Evolutionary conservation across 2,329 filamentous ascomycete genomes (phyloP).

Genomic region (Pseudogymnoascus sp.): DNA sequence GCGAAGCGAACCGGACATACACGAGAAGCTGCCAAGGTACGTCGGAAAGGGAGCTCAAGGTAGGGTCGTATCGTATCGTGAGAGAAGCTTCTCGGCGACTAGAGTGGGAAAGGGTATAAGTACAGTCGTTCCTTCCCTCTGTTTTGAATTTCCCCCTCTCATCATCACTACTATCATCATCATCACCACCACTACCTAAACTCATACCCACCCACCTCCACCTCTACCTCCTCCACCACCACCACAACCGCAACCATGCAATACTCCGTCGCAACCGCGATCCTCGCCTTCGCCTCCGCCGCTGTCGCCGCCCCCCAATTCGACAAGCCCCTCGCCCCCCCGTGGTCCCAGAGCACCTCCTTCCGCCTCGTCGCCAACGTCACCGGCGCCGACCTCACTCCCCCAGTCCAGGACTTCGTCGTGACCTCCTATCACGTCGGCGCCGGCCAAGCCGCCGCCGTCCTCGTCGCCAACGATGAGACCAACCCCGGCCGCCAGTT

Average conservation of each 20-base stretch:
- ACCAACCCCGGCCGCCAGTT: slow-evolving; percentile 30
- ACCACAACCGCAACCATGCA: not conserved
- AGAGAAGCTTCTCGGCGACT: not conserved
- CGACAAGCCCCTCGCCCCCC: slow-evolving; percentile 15
- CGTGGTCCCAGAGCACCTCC: slow-evolving; percentile 10
- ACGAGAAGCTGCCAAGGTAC: not conserved
- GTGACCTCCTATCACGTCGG: slow-evolving; percentile 37
- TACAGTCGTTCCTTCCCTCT: not conserved
- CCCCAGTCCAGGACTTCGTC: slow-evolving; percentile 34
- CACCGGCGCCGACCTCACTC: slow-evolving; percentile 33
- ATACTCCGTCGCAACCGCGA: slow-evolving; percentile 10
- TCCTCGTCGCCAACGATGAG: slow-evolving; percentile 24
- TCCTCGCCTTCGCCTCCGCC: slow-evolving; percentile 15
- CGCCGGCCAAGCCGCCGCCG: slow-evolving; percentile 34
- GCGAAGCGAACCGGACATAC: not conserved
- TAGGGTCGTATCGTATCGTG: not conserved
- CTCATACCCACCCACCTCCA: not conserved
- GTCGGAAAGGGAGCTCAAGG: not conserved
- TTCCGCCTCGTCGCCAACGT: slow-evolving; percentile 40
- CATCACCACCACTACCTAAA: not conserved
- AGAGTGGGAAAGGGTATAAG: not conserved
- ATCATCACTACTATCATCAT: not conserved
- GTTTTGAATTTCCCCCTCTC: not conserved
- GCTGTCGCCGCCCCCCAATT: slow-evolving; percentile 11
- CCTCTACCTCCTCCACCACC: not conserved